These are phyloP conservation scores for Thelephora terrestris DNA, from an alignment of 1,284 basidiomycete species.

Conservation along the genomic window DNA sequence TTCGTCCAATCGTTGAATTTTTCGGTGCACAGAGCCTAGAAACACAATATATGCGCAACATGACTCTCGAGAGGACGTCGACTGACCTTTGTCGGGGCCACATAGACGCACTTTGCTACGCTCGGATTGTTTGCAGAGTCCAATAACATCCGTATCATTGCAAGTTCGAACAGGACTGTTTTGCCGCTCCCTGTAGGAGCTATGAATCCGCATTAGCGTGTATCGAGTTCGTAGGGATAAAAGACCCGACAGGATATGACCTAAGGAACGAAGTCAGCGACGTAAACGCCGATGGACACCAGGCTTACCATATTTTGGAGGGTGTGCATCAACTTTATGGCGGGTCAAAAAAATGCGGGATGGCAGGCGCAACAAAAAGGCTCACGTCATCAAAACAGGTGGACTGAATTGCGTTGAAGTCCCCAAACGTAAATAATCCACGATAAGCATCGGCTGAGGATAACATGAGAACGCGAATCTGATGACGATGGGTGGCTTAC, in stretches of 20 bases:
- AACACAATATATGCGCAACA: background rate
- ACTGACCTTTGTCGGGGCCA: conserved; percentile 85
- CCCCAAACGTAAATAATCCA: conserved; percentile 74
- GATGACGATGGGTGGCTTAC: conserved; percentile 31
- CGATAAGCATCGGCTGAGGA: conserved; percentile 70
- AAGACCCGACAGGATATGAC: conserved; percentile 60
- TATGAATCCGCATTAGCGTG: conserved; percentile 16
- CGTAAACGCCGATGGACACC: background rate
- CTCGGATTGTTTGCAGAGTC: conserved; percentile 28
- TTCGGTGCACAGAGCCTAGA: conserved; percentile 81
- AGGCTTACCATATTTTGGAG: conserved; percentile 64
- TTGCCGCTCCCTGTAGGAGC: conserved; percentile 93
- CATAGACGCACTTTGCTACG: conserved; percentile 72
- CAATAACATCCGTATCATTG: conserved; percentile 71
- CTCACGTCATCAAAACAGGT: conserved; percentile 68
- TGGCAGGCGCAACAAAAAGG: conserved; percentile 3
- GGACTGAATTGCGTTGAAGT: conserved; percentile 88
- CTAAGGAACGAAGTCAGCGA: conserved; percentile 25
- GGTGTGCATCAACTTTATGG: conserved; percentile 48
- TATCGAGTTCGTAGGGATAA: conserved; percentile 1
- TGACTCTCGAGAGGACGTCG: background rate
- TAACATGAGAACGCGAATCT: background rate
- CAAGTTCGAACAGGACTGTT: conserved; percentile 88
- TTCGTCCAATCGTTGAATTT: conserved; percentile 74
- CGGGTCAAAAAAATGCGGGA: background rate